These are phyloP conservation scores for Crucihimalaya himalaica DNA, from an alignment of 345 rosid species.

Conservation along the genomic window DNA sequence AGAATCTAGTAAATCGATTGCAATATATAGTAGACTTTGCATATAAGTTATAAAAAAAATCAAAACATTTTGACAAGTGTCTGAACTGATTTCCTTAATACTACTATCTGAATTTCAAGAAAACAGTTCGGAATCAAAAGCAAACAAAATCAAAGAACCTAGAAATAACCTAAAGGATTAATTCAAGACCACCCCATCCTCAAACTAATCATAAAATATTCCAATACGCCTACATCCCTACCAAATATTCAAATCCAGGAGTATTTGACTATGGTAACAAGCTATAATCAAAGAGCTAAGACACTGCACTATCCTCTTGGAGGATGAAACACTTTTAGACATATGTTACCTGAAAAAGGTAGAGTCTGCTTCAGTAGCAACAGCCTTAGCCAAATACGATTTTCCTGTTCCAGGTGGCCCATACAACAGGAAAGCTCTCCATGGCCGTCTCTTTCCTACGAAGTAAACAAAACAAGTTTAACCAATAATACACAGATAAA, in stretches of 20 bases:
- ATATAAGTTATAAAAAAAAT: background rate
- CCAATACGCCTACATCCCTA: background rate
- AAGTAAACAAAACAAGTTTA: background rate
- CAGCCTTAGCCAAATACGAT: constrained; percentile 94
- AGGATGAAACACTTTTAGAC: background rate
- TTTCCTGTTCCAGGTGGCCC: constrained; percentile 99
- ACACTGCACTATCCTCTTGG: background rate
- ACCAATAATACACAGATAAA: background rate
- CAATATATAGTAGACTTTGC: background rate
- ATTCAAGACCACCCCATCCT: background rate
- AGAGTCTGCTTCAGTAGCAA: constrained; percentile 95
- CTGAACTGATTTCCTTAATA: background rate
- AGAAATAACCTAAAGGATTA: background rate
- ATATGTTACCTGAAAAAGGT: constrained; percentile 78
- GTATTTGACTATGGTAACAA: background rate
- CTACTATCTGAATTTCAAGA: background rate
- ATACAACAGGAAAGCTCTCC: constrained; percentile 89
- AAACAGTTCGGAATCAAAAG: background rate
- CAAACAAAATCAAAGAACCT: constrained; percentile 3
- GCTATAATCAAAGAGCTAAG: background rate
- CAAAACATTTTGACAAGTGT: background rate
- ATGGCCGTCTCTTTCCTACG: constrained; percentile 85
- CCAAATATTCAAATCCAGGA: constrained; percentile 8
- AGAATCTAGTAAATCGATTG: background rate
- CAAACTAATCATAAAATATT: background rate